Base-by-base conservation (phyloP, 768 basidiomycete species). In the Solioccasus polychromus region DNA sequence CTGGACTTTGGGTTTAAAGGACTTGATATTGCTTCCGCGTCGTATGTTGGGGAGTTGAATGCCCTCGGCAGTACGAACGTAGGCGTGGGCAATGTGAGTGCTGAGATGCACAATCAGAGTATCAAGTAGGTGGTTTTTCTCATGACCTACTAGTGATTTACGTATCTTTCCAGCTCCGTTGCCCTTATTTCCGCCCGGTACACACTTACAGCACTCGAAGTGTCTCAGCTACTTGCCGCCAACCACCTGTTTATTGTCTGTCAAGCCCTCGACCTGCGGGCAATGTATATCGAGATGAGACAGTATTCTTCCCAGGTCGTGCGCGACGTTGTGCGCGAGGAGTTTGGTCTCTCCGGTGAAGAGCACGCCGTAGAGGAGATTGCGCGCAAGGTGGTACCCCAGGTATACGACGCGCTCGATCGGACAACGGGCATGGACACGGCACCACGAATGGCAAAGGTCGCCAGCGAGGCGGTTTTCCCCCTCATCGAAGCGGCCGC, bases 21-120 rank as follows among this genome's bases (percentile, higher is more conserved):
- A 3, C 69, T 92, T 29, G 91, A 93, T 54, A 92, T 93, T 49
- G 86, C 83, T 34, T 75, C 79, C 5, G 89, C 91, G 8, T 83
- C 91, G 0, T 92, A 93, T 60, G 77, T 83, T 3, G 73, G 83
- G 36, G 91, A 93, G 65, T 77, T 93, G 25, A 90, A 89, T 23
- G 83, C 77, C 58, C 76, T 92, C 20, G 90, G 63, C 5, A 63
- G 63, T 12, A 88, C 80, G 68, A 89, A 91, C 0, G 89, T 92
- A 10, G 85, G 85, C 3, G 88, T 88, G 0, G 84, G 87, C 54
- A 80, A 90, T 39, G 88, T 92, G 57, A 85, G 84, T 2, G 90
- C 90, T 1, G 90, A 93, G 68, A 89, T 92, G 86, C 88, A 91
- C 60, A 93, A 93, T 55, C 91, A 93, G 64, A 86, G 91, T 35